Evolutionary conservation across 2,329 filamentous ascomycete genomes (phyloP).

Genomic region (Alternaria arborescens): DNA sequence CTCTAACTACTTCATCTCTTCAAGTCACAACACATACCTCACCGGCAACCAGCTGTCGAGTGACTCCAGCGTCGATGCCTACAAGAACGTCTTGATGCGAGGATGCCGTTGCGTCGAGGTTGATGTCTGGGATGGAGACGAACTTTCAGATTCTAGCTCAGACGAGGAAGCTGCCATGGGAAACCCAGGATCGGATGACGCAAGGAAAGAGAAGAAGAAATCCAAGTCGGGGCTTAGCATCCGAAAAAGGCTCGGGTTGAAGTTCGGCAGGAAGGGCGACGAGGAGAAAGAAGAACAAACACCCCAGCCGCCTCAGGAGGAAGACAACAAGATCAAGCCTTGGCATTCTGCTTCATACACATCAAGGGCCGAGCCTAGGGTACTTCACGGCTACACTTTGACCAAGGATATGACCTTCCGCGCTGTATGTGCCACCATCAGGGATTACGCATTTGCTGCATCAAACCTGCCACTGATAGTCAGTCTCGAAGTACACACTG

Average conservation of each 20-base stretch:
- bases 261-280: conserved; percentile 42
- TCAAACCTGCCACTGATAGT: conserved; percentile 85
- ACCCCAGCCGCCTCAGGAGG: conserved; percentile 16
- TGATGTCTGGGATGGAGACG: conserved; percentile 86
- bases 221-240: conserved; percentile 38
- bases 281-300: conserved; percentile 28
- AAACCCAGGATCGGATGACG: conserved; percentile 27
- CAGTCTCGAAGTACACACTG: conserved; percentile 89
- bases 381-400: conserved; percentile 84
- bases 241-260: conserved; percentile 48
- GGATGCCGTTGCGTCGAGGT: conserved; percentile 94
- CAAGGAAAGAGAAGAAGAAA: conserved; percentile 41
- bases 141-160: conserved; percentile 53
- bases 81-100: conserved; percentile 76
- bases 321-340: conserved; percentile 34
- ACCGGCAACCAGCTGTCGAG: conserved; percentile 86
- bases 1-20: conserved; percentile 92
- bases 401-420: conserved; percentile 88
- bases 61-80: conserved; percentile 78
- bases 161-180: conserved; percentile 42
- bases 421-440: conserved; percentile 82
- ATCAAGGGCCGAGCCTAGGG: conserved; percentile 71
- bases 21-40: conserved; percentile 93
- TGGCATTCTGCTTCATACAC: conserved; percentile 44
- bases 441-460: conserved; percentile 77